Base-by-base conservation (phyloP, 2,329 filamentous ascomycete species). In the Penicillium griseofulvum region DNA sequence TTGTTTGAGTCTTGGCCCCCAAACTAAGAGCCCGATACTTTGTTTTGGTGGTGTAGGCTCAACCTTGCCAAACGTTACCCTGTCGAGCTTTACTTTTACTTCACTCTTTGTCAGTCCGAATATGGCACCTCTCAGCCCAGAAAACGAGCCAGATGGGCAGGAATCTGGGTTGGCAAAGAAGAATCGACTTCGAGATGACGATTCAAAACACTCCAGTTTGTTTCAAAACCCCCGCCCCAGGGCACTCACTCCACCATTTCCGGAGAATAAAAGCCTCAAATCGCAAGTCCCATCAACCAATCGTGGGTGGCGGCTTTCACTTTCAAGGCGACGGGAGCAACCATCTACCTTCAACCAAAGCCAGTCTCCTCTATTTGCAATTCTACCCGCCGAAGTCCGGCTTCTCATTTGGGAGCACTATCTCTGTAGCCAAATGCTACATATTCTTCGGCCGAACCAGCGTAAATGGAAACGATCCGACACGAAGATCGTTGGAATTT, bases 371-470 rank as follows among this genome's bases (percentile, higher is more conserved):
- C 31, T 52, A 1, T 52, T 52, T 6, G 5, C 22, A n/a, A 19
- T 5, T 26, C 4, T 46, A 4, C 49, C 49, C 7, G n/a, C 31
- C 6, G 41, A 52, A 24, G 10, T 52, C 10, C 39, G 33, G 7
- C 31, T 46, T 9, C 31, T 52, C 2, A 52, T 52, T 7, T 52
- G 49, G 49, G 49, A 37, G 19, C 33, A 37, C 5, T 52, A 45
- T 45, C 31, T 52, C 12, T 37, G 39, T 36, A 37, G 22, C 24
- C 33, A 11, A 3, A 52, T 29, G 49, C 24, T 52, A 4, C 49
- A 52, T 38, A 38, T 52, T 14, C 9, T 52, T 8, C 39, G 24
- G 19, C 16, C 39, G 2, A 38, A 22, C 2, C 41, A 29, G 12
- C 24, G 16, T 7, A 44, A 44, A 17, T 36, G 49, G 33, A 52